Conservation (phyloP, 129 eudicot species). For the Flaveria sonorensis region DNA sequence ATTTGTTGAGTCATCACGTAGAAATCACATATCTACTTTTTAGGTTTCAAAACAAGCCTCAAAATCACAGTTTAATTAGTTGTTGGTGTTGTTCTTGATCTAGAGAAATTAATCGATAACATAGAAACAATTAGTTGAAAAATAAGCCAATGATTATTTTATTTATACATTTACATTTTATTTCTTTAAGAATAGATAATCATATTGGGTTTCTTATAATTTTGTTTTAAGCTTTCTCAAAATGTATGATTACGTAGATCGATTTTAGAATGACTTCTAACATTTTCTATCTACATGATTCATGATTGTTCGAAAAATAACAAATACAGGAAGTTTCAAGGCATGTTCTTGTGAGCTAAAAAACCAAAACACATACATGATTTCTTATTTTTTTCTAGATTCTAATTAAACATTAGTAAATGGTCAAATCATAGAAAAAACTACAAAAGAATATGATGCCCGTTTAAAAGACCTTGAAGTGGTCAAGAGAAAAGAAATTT, state of each 20-base stretch:
- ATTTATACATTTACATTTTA: too few relatives aligned
- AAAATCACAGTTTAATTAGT: too few relatives aligned
- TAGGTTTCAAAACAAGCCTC: too few relatives aligned
- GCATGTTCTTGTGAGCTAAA: background rate
- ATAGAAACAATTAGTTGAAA: too few relatives aligned
- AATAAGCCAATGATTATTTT: too few relatives aligned
- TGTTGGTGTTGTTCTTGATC: too few relatives aligned
- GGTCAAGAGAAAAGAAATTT: background rate
- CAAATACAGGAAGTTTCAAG: background rate
- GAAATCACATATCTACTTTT: too few relatives aligned
- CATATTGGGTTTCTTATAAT: too few relatives aligned
- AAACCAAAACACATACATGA: background rate
- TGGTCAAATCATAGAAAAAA: conserved; percentile 2
- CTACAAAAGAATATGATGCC: too few relatives aligned
- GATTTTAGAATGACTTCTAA: background rate
- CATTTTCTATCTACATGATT: background rate
- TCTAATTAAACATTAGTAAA: background rate
- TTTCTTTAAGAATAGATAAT: too few relatives aligned
- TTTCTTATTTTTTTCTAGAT: background rate
- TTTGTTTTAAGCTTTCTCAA: background rate
- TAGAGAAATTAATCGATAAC: too few relatives aligned
- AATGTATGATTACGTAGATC: background rate
- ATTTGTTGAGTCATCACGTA: too few relatives aligned
- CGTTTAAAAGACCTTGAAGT: background rate
- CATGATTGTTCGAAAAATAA: background rate